Evolutionary conservation across 768 basidiomycete species (phyloP).

Genomic region (Piloderma croceum): DNA sequence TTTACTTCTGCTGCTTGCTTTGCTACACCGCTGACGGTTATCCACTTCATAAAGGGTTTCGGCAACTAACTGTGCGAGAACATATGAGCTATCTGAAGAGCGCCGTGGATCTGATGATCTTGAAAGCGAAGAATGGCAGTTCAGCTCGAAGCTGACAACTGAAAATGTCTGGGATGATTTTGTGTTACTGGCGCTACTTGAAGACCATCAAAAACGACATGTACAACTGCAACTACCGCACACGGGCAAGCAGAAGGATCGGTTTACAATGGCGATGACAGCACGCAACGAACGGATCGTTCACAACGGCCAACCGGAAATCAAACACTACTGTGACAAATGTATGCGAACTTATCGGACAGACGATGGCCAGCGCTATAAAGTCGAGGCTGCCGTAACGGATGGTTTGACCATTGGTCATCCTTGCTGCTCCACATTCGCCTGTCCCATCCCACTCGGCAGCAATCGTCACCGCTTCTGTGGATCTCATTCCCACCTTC

Average conservation of each 20-base stretch:
- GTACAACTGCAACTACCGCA: slow-evolving; percentile 18
- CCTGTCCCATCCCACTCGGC: slow-evolving; percentile 9
- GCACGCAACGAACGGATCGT: slow-evolving; percentile 19
- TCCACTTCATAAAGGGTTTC: slow-evolving; percentile 12
- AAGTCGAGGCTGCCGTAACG: background rate
- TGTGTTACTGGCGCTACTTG: slow-evolving; percentile 20
- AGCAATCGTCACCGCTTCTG: slow-evolving; percentile 18
- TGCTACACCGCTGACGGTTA: background rate
- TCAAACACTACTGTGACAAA: slow-evolving; percentile 21
- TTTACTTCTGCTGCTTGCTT: background rate
- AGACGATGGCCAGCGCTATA: slow-evolving; percentile 6
- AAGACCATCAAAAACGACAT: slow-evolving; percentile 11
- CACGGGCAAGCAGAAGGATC: slow-evolving; percentile 19
- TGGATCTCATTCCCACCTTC: slow-evolving; percentile 1
- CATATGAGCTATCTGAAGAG: slow-evolving; percentile 12
- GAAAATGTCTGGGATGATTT: slow-evolving; percentile 30
- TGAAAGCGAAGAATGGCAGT: slow-evolving; percentile 15
- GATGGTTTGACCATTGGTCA: slow-evolving; percentile 17
- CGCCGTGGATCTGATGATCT: slow-evolving; percentile 9
- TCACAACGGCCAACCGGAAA: slow-evolving; percentile 20
- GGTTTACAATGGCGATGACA: slow-evolving; percentile 22
- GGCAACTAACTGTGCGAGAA: slow-evolving; percentile 12
- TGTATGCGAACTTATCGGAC: slow-evolving; percentile 15
- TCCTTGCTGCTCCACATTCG: slow-evolving; percentile 8
- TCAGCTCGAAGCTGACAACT: slow-evolving; percentile 15